Evolutionary conservation across 1,284 basidiomycete genomes (phyloP).

Genomic region (Vanrija humicola): DNA sequence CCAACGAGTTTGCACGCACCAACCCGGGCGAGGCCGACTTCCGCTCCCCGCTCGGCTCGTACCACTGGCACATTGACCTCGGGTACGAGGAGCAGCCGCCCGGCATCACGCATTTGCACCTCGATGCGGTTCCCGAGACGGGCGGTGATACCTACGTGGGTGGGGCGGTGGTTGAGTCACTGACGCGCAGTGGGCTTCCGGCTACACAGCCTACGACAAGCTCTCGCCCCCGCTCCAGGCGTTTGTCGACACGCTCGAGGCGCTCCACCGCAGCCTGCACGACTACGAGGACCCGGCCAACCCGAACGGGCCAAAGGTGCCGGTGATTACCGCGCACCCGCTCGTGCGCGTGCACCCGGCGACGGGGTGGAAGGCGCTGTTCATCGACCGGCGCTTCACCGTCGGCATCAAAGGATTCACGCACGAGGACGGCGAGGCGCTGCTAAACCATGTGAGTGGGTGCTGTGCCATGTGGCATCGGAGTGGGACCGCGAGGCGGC

Average conservation of each 20-base stretch:
- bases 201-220: constrained; percentile 64
- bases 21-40: no score
- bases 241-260: constrained; percentile 64
- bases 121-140: constrained; percentile 63
- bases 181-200: constrained; percentile 34
- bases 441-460: no score
- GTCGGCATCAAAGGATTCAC: constrained; percentile 54
- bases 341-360: constrained; percentile 50
- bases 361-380: constrained; percentile 47
- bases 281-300: no score
- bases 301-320: constrained; percentile 53
- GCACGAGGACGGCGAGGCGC: no score
- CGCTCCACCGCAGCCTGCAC: constrained; percentile 53
- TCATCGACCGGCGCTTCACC: constrained; percentile 50
- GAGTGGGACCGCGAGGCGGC: no score
- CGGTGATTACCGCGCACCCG: constrained; percentile 38
- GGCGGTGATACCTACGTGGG: constrained; percentile 66
- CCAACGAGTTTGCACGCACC: constrained; percentile 26
- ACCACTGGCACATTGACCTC: constrained; percentile 62
- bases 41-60: no score
- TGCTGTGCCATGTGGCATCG: no score
- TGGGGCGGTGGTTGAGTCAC: no score
- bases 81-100: constrained; percentile 78
- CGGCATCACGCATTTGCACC: constrained; percentile 77
- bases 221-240: constrained; percentile 64